A percentile compares a stretch with the other conserved stretches of the same genome.
These are phyloP conservation scores for Geotrichum carabidarum DNA, from an alignment of 1,139 yeast species.

Conservation along the genomic window DNA sequence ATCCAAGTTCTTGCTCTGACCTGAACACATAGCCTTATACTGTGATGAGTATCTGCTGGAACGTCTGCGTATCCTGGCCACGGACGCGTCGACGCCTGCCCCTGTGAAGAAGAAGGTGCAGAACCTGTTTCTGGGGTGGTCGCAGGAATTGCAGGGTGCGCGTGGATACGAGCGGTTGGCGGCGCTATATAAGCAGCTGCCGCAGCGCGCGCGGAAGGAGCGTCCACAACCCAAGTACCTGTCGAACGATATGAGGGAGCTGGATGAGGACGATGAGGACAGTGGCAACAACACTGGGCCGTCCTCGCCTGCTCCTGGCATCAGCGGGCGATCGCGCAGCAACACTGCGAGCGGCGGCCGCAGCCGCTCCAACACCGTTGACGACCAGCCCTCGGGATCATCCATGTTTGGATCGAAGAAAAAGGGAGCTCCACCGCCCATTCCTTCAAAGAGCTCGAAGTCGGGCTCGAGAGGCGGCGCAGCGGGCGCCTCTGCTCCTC, in stretches of 20 bases:
- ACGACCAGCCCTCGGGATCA: neutral
- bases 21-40: conserved; percentile 43
- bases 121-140: conserved; percentile 60
- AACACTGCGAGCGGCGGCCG: conserved; percentile 6
- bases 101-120: conserved; percentile 46
- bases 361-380: neutral
- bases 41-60: conserved; percentile 69
- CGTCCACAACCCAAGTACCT: conserved; percentile 35
- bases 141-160: conserved; percentile 48
- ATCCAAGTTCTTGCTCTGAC: conserved; percentile 23
- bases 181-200: conserved; percentile 43
- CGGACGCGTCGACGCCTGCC: conserved; percentile 43
- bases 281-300: conserved; percentile 6
- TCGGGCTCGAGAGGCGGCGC: conserved; percentile 11
- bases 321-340: conserved; percentile 7
- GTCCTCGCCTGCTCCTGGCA: conserved; percentile 11
- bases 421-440: neutral
- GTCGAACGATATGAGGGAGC: conserved; percentile 26
- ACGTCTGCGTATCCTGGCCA: conserved; percentile 52
- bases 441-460: conserved; percentile 7
- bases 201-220: conserved; percentile 33
- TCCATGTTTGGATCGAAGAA: conserved; percentile 2
- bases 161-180: conserved; percentile 52
- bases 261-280: conserved; percentile 29
- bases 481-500: conserved; percentile 18